Conservation (phyloP, 2,329 filamentous ascomycete species). For the Verruconis gallopava region DNA sequence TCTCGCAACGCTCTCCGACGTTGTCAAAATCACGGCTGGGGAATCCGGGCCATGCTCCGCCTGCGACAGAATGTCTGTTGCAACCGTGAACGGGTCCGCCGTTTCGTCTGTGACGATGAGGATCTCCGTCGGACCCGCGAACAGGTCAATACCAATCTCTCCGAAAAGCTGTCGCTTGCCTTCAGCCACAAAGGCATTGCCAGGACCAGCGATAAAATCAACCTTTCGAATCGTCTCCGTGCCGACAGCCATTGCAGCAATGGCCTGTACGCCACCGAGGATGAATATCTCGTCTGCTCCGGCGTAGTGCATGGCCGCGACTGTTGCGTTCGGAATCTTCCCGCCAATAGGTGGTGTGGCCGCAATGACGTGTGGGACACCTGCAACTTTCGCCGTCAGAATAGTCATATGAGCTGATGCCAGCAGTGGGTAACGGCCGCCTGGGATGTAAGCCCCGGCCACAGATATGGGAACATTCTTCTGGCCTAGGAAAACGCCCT, state of each 20-base stretch:
- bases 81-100: conserved; percentile 33
- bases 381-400: conserved; percentile 41
- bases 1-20: conserved; percentile 17
- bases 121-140: conserved; percentile 41
- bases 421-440: conserved; percentile 40
- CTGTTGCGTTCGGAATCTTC: conserved; percentile 34
- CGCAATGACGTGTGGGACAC: conserved; percentile 36
- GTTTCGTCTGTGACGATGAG: conserved; percentile 36
- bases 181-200: conserved; percentile 42
- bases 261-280: conserved; percentile 39
- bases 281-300: conserved; percentile 40
- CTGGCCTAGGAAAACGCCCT: conserved; percentile 37
- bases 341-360: conserved; percentile 41
- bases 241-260: conserved; percentile 39
- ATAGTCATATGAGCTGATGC: conserved; percentile 45
- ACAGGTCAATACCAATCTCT: conserved; percentile 41
- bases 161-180: conserved; percentile 42
- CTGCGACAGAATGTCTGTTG: conserved; percentile 36
- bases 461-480: conserved; percentile 35
- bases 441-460: conserved; percentile 32
- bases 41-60: conserved; percentile 41
- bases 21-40: conserved; percentile 39
- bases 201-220: conserved; percentile 40
- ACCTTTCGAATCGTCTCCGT: conserved; percentile 37
- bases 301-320: conserved; percentile 38